A percentile compares a stretch with the other conserved stretches of the same genome.
Evolutionary conservation across 1,139 yeast species (phyloP).

Genomic region (Casaregolazyma suthepensis): DNA sequence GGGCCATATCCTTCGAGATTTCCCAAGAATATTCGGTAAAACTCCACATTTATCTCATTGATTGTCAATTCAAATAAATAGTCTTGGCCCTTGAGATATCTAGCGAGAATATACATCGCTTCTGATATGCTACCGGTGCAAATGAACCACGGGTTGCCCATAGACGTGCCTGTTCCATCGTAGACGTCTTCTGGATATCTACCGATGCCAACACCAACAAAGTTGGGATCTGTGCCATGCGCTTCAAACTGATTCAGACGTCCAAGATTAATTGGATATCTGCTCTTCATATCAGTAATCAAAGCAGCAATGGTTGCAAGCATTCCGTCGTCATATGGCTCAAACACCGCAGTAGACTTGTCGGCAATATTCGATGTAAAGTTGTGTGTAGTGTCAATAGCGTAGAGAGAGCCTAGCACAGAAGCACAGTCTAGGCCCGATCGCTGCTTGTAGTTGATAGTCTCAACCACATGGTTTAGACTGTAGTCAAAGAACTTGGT

Average conservation of each 20-base stretch:
- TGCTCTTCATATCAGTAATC: conserved; percentile 57
- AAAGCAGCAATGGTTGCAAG: conserved; percentile 23
- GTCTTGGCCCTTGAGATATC: conserved; percentile 35
- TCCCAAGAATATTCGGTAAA: conserved; percentile 25
- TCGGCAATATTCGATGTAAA: conserved; percentile 34
- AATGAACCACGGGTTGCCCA: conserved; percentile 95
- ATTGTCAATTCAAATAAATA: conserved; percentile 25
- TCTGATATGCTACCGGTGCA: conserved; percentile 79
- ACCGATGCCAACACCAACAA: conserved; percentile 69
- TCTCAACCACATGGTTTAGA: conserved; percentile 58
- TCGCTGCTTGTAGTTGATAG: conserved; percentile 51
- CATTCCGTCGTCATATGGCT: conserved; percentile 29
- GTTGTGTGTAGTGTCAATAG: conserved; percentile 43
- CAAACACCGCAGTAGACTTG: conserved; percentile 20
- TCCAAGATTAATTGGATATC: conserved; percentile 69
- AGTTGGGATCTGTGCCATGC: conserved; percentile 16
- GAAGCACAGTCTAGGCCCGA: conserved; percentile 78
- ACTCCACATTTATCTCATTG: conserved; percentile 24
- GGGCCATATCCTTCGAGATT: conserved; percentile 12
- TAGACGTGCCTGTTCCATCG: conserved; percentile 66
- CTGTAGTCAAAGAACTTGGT: conserved; percentile 27
- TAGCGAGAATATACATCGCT: conserved; percentile 35
- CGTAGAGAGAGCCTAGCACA: conserved; percentile 51
- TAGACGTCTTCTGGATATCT: conserved; percentile 92
- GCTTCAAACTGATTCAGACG: conserved; percentile 33